Base-by-base conservation (phyloP, 192 early-diverging fungal species). In the Kappamyces sp. region DNA sequence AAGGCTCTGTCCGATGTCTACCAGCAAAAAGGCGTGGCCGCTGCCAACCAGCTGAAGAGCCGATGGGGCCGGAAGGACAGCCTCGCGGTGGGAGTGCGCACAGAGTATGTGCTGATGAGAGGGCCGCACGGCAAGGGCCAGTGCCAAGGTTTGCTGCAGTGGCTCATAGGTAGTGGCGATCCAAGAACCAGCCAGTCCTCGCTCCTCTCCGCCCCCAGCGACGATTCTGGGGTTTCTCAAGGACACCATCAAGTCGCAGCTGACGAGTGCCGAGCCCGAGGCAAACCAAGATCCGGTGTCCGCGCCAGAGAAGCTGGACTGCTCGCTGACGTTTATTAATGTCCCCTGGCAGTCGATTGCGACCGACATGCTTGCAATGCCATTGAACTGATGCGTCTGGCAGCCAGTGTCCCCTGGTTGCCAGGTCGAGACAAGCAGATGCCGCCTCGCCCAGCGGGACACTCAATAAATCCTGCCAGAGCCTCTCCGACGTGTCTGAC, bases 31-130 rank as follows among this genome's bases (percentile, higher is more conserved):
- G 76, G 74, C 9, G 52, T 72, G 9, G 66, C 69, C 7, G 68
- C 68, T 5, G 64, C 57, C 7, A 68, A 61, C 58, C 66, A 72
- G 47, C 35, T 77, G 6, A 59, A 44, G 51, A 44, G 43, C 35
- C 34, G 40, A 5, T 66, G 65, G 65, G 37, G 50, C 7, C 49
- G 43, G 2, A 23, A 35, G 2, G 40, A 60, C 40, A 5, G 5
- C n/a, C 13, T 75, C 35, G 77, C 76, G 40, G 71, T 74, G 33
- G 71, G 77, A n/a, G 82, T 86, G 23, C 84, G 88, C 12, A 90
- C 86, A 8, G 92, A 94, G 63, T 94, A 91, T 76, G 84, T 94
- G 44, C 91, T 92, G 87, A 94, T 94, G 92, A 80, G 92, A 36
- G 92, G 90, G 5, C 92, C 92, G 5, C 80, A 85, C 13, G 89